A percentile compares a stretch with the other conserved stretches of the same genome.
Evolutionary conservation across 2,329 filamentous ascomycete genomes (phyloP).

Genomic region (Monosporascus sp.): DNA sequence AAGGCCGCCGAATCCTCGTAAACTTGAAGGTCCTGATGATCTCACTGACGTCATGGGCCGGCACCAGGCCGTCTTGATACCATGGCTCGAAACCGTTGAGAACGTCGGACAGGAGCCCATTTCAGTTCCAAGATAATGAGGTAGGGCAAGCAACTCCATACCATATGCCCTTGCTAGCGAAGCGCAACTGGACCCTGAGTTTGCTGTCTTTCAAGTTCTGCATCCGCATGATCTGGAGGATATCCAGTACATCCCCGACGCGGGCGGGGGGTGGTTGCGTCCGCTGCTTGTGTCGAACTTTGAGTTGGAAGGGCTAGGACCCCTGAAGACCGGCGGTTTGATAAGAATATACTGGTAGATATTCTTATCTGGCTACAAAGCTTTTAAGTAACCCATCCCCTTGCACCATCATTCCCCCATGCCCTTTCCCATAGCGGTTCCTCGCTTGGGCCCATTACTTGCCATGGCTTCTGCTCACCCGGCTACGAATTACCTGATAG

Average conservation of each 20-base stretch:
- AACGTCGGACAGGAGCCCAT: too few species aligned
- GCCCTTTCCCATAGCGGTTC: neutral
- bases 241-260: neutral
- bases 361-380: neutral
- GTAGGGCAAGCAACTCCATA: neutral
- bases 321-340: neutral
- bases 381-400: neutral
- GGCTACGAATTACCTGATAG: constrained; percentile 2
- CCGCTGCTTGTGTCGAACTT: neutral
- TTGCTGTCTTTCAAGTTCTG: neutral
- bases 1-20: neutral
- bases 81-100: neutral
- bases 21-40: neutral
- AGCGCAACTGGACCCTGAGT: neutral
- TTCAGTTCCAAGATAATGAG: neutral
- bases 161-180: neutral
- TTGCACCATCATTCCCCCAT: neutral
- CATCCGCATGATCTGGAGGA: neutral
- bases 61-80: neutral
- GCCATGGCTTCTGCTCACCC: constrained; percentile 4
- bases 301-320: too few species aligned
- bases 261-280: neutral
- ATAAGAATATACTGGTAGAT: neutral
- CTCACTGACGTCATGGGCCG: neutral
- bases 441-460: neutral